Percentiles rank a stretch among this genome's conserved stretches.
phyloP scores from a whole-genome alignment of 768 basidiomycete genomes.

The Leccinum aurantiacum region DNA sequence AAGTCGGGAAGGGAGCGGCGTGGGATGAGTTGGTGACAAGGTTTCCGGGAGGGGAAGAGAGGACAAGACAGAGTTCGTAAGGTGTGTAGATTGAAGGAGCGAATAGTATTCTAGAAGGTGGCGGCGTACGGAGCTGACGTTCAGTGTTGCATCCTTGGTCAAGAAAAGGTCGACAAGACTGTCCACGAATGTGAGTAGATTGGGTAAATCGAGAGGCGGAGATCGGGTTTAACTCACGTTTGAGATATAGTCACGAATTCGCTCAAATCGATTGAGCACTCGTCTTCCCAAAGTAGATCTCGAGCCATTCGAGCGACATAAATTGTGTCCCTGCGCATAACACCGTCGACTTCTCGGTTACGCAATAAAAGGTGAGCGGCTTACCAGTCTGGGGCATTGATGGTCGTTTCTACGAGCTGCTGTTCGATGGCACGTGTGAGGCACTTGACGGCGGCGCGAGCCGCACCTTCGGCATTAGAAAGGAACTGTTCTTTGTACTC shows the following conservation, averaged over 20 bases:
- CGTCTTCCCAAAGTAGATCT: conserved; percentile 88
- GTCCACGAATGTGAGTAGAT: conserved; percentile 26
- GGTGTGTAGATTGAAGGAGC: conserved; percentile 73
- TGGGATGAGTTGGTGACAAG: conserved; percentile 75
- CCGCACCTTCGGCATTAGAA: conserved; percentile 61
- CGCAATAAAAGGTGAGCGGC: conserved; percentile 26
- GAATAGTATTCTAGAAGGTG: conserved; percentile 87
- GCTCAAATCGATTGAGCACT: conserved; percentile 71
- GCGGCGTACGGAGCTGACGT: conserved; percentile 60
- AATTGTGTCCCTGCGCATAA: conserved; percentile 73
- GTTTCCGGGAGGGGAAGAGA: conserved; percentile 81
- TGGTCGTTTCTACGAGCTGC: conserved; percentile 70
- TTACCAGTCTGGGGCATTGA: conserved; percentile 95
- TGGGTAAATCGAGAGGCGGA: conserved; percentile 15
- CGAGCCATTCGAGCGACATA: conserved; percentile 90
- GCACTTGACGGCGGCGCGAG: conserved; percentile 81
- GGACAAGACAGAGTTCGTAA: conserved; percentile 84
- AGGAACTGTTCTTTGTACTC: conserved; percentile 77
- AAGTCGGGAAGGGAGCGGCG: conserved; percentile 76
- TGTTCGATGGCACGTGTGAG: conserved; percentile 74
- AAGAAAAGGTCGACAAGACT: conserved; percentile 90
- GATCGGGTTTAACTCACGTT: conserved; percentile 60
- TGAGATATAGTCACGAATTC: conserved; percentile 87
- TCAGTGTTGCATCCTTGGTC: conserved; percentile 58
- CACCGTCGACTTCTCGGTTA: conserved; percentile 19